phyloP scores from a whole-genome alignment of 257 asterid species.

The Fraxinus quadrangulata region DNA sequence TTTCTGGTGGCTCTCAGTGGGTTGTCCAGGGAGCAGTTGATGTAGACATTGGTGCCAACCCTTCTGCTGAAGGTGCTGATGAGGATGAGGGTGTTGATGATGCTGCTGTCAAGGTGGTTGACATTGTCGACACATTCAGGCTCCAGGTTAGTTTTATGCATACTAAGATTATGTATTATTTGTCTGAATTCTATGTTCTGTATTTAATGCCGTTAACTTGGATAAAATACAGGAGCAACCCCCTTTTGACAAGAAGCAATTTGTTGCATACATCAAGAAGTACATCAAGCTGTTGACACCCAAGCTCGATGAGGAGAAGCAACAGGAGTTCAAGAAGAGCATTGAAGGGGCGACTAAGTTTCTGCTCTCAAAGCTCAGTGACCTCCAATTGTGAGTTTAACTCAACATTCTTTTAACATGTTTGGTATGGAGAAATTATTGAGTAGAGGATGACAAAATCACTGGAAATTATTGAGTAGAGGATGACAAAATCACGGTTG shows the following conservation, averaged over 20 bases:
- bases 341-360: slow-evolving; percentile 80
- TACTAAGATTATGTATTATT: not conserved
- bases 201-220: not conserved
- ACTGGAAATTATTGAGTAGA: not conserved
- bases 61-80: slow-evolving; percentile 79
- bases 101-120: slow-evolving; percentile 63
- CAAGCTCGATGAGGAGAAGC: slow-evolving; percentile 63
- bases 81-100: slow-evolving; percentile 90
- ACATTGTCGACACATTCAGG: slow-evolving; percentile 86
- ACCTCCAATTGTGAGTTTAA: slow-evolving; percentile 79
- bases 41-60: slow-evolving; percentile 89
- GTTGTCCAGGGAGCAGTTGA: slow-evolving; percentile 63
- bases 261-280: slow-evolving; percentile 60
- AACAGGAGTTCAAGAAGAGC: slow-evolving; percentile 60
- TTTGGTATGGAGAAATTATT: not conserved
- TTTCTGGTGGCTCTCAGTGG: slow-evolving; percentile 51
- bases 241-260: slow-evolving; percentile 75
- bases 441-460: not conserved
- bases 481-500: not conserved
- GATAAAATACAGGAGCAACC: slow-evolving; percentile 75
- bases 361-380: slow-evolving; percentile 62
- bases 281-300: slow-evolving; percentile 68
- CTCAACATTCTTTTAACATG: not conserved
- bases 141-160: slow-evolving; percentile 58
- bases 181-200: not conserved